Conservation (phyloP, 2,329 filamentous ascomycete species). For the Penicillium sp. region DNA sequence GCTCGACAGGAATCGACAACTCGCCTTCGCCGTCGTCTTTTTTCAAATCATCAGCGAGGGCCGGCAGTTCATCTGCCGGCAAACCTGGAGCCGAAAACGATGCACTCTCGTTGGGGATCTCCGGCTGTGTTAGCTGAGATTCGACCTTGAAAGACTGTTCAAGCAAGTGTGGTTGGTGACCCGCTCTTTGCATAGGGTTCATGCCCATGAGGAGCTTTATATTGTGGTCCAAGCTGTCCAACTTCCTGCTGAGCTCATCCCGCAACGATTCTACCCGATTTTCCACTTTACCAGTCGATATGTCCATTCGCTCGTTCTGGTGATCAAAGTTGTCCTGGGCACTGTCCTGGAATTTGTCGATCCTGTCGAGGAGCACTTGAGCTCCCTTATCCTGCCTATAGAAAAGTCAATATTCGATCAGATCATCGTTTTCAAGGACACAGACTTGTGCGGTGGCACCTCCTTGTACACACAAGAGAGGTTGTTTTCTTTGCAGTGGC, state of each 20-base stretch:
- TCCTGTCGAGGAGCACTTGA: conserved; percentile 36
- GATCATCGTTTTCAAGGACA: neutral
- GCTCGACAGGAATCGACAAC: conserved; percentile 75
- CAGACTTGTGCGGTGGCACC: conserved; percentile 86
- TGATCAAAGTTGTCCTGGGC: neutral
- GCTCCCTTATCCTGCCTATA: conserved; percentile 43
- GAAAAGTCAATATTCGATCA: neutral
- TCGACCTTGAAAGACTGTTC: neutral
- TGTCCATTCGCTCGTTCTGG: neutral
- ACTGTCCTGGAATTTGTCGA: conserved; percentile 9
- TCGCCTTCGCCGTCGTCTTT: conserved; percentile 48
- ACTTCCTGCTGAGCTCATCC: conserved; percentile 22
- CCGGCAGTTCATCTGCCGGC: conserved; percentile 5
- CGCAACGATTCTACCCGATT: conserved; percentile 15
- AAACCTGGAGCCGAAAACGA: neutral
- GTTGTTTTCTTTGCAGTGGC: conserved; percentile 81
- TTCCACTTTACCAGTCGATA: conserved; percentile 21
- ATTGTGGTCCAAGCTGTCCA: conserved; percentile 3
- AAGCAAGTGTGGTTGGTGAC: neutral
- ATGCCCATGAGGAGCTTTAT: neutral
- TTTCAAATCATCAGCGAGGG: conserved; percentile 8
- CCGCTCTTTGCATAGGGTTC: neutral
- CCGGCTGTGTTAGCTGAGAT: neutral
- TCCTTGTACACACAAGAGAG: conserved; percentile 86
- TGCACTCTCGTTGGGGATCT: neutral